Conservation (phyloP, 1,284 basidiomycete genomes). For the Malassezia obtusa region DNA sequence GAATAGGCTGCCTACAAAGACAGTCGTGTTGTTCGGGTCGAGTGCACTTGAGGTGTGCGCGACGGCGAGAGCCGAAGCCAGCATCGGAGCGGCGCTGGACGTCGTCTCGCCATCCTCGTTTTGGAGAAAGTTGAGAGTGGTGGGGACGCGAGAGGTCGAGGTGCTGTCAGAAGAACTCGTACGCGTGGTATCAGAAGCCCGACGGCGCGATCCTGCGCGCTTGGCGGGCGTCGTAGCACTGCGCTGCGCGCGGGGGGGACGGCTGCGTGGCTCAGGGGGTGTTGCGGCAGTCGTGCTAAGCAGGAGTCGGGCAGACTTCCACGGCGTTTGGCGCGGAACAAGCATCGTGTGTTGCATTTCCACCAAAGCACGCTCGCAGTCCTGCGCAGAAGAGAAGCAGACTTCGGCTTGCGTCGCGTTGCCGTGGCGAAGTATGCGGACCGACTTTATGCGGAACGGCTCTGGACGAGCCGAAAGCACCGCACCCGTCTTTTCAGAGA, state of each 20-base stretch:
- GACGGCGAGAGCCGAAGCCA: slow-evolving; percentile 4
- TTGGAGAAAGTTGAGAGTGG: slow-evolving; percentile 20
- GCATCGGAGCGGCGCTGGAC: not conserved
- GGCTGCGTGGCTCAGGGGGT: not conserved
- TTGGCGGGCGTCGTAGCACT: not conserved
- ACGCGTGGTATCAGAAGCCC: not conserved
- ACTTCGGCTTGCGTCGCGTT: slow-evolving; percentile 27
- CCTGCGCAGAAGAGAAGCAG: slow-evolving; percentile 29
- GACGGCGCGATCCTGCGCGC: not conserved
- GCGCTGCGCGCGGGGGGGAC: not conserved
- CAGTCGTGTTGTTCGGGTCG: slow-evolving; percentile 46
- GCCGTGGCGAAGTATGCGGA: slow-evolving; percentile 17
- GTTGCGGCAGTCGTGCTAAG: not conserved
- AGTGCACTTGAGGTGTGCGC: slow-evolving; percentile 23
- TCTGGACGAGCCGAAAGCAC: not conserved
- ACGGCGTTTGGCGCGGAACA: not conserved
- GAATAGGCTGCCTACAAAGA: slow-evolving; percentile 44
- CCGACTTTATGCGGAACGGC: slow-evolving; percentile 19
- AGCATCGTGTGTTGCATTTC: slow-evolving; percentile 38
- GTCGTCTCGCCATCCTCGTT: not conserved
- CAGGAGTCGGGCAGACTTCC: slow-evolving; percentile 7
- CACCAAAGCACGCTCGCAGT: slow-evolving; percentile 39
- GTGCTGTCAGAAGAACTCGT: not conserved
- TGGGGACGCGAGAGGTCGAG: slow-evolving; percentile 8
- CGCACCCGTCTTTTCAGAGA: not conserved